Percentiles rank a stretch among this genome's conserved stretches.
Evolutionary conservation across 768 basidiomycete genomes (phyloP).

Genomic region (Lactarius akahatsu): DNA sequence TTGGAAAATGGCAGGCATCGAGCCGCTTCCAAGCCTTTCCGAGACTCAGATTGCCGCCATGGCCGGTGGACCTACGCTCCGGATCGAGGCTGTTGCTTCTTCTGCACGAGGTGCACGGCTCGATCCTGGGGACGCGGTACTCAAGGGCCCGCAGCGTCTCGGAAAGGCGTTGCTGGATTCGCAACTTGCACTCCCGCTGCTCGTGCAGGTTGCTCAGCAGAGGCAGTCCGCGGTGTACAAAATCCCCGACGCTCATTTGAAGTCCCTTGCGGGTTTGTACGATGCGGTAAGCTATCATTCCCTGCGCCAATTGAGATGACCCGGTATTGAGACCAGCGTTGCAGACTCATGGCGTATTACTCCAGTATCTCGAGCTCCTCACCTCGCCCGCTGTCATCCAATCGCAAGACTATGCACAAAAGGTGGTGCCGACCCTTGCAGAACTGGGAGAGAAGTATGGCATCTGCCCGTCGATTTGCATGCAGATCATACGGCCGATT

Average conservation of each 20-base stretch:
- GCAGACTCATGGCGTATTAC: constrained; percentile 86
- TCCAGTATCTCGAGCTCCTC: constrained; percentile 90
- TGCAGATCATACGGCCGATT: constrained; percentile 90
- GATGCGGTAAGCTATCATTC: constrained; percentile 67
- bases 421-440: constrained; percentile 68
- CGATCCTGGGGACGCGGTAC: constrained; percentile 59
- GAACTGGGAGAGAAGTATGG: constrained; percentile 77
- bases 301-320: constrained; percentile 18
- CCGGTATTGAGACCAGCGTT: constrained; percentile 24
- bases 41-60: constrained; percentile 87
- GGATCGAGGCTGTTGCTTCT: constrained; percentile 87
- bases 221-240: constrained; percentile 81
- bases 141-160: constrained; percentile 67
- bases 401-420: constrained; percentile 69
- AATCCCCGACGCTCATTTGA: constrained; percentile 73
- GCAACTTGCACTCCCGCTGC: constrained; percentile 77
- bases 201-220: constrained; percentile 90
- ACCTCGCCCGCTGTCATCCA: constrained; percentile 66
- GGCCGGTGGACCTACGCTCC: constrained; percentile 84
- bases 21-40: constrained; percentile 85
- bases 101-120: constrained; percentile 69
- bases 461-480: constrained; percentile 82
- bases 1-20: constrained; percentile 93
- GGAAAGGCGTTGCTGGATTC: constrained; percentile 67
- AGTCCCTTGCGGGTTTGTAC: constrained; percentile 82